Percentiles rank a stretch among this genome's conserved stretches.
Evolutionary conservation across 257 asterid species (phyloP).

Genomic region (Nicotiana obtusifolia): DNA sequence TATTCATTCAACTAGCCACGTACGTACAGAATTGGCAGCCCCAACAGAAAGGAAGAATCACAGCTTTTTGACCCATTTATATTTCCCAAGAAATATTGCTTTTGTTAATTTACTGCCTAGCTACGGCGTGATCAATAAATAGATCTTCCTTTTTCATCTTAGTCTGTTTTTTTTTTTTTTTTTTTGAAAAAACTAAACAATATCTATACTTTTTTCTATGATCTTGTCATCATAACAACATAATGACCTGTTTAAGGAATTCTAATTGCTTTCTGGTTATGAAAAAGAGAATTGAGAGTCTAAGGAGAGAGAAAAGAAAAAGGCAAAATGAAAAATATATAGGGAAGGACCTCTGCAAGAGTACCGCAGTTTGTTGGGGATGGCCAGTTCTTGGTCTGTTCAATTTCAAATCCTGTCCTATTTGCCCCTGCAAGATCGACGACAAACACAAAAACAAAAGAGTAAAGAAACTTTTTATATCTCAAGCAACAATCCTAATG

Average conservation of each 20-base stretch:
- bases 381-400: slow-evolving; percentile 72
- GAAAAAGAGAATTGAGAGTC: not conserved
- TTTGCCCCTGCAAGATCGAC: slow-evolving; percentile 43
- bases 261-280: slow-evolving; percentile 8
- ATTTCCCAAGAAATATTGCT: slow-evolving; percentile 79
- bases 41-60: slow-evolving; percentile 86
- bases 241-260: slow-evolving; percentile 1
- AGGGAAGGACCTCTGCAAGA: slow-evolving; percentile 50
- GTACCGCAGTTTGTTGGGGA: slow-evolving; percentile 61
- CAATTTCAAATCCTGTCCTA: slow-evolving; percentile 67
- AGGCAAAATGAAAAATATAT: not conserved
- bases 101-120: slow-evolving; percentile 18
- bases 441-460: slow-evolving; percentile 29
- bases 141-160: not conserved
- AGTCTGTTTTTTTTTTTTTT: not conserved
- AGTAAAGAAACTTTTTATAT: slow-evolving; percentile 28
- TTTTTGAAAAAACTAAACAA: no score
- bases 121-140: not conserved
- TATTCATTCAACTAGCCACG: slow-evolving; percentile 5
- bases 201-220: not conserved
- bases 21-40: slow-evolving; percentile 23
- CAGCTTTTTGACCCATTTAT: slow-evolving; percentile 74
- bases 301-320: not conserved
- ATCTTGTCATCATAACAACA: slow-evolving; percentile 22
- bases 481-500: slow-evolving; percentile 20